Evolutionary conservation across 192 early-diverging fungal genomes (phyloP), one percentile per base, ranked within the genome.

Genomic region (Backusella liffmaniae): DNA sequence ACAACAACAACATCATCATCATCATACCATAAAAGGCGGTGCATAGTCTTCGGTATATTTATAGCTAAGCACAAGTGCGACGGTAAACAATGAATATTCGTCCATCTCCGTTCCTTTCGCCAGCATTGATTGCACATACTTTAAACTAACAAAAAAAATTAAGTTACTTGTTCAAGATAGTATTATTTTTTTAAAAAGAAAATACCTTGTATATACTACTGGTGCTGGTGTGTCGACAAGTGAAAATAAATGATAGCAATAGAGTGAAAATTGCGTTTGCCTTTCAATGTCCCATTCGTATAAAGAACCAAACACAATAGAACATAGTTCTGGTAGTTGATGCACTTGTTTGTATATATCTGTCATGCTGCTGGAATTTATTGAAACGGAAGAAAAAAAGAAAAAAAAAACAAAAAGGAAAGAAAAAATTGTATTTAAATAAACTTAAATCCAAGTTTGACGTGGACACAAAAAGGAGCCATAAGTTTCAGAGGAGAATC

Each of bases 401-500:
- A 62, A 18, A 23, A 59, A 59, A 59, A 29, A 62, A 62, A 59
- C 9, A 59, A 59, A 23, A 59, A 26, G 26, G 53, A 59, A 26
- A 9, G 23, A 59, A 26, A 53, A 59, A 29, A n/a, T 26, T 59
- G 26, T 59, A 59, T 59, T 59, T 59, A 59, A 59, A 59, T 59
- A 59, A 59, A 59, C 56, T 59, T 59, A 59, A 59, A 59, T 59
- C 56, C n/a, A 59, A 59, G 56, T 59, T 59, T 59, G 56, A 62
- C 56, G 56, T 62, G 56, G 56, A 62, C 56, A 62, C 56, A 62
- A 62, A 56, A 62, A 62, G 56, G 56, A 62, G 56, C 56, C 56
- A 26, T 7, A 62, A 23, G 56, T 62, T 62, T 62, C 56, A 62
- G 56, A 23, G 56, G 56, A 62, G 9, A 62, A 49, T 49, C 46